Percentiles rank a stretch among this genome's conserved stretches.
These are phyloP conservation scores for Helminthosporium solani DNA, from an alignment of 2,329 filamentous ascomycete genomes.

Conservation along the genomic window DNA sequence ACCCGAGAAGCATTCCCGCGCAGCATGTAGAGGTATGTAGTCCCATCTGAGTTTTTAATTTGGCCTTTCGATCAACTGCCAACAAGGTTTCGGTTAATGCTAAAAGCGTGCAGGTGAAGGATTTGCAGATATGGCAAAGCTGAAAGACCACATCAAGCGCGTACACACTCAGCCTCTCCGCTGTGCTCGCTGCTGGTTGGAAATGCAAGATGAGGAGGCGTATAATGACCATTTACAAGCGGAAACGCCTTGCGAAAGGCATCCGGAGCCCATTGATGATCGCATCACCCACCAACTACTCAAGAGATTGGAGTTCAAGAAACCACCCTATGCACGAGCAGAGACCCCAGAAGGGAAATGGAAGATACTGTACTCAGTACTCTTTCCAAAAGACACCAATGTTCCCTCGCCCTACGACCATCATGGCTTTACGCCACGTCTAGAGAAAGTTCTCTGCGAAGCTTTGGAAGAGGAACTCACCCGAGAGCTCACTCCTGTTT, in stretches of 20 bases:
- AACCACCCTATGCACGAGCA: slow-evolving; percentile 12
- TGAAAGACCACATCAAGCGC: slow-evolving; percentile 18
- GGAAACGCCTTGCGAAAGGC: slow-evolving; percentile 5
- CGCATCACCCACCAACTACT: slow-evolving; percentile 9
- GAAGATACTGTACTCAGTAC: slow-evolving; percentile 10
- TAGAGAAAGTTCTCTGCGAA: slow-evolving; percentile 10
- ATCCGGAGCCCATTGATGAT: slow-evolving; percentile 9
- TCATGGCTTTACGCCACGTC: slow-evolving; percentile 8
- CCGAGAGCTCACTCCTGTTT: slow-evolving; percentile 7
- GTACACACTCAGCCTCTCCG: slow-evolving; percentile 14
- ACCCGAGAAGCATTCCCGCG: slow-evolving; percentile 10
- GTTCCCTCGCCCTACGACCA: slow-evolving; percentile 15
- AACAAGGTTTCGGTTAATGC: background rate
- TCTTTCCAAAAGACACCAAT: slow-evolving; percentile 13
- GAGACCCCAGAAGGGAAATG: slow-evolving; percentile 14
- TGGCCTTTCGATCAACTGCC: too few species aligned
- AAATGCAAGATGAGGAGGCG: slow-evolving; percentile 8
- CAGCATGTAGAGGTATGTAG: slow-evolving; percentile 10
- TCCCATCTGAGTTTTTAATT: background rate
- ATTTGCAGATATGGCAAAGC: slow-evolving; percentile 16
- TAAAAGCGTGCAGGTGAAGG: slow-evolving; percentile 5
- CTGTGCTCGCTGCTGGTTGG: slow-evolving; percentile 11
- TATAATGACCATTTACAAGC: slow-evolving; percentile 3
- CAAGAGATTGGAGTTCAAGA: slow-evolving; percentile 12
- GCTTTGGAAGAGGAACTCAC: slow-evolving; percentile 14